Conservation (phyloP, 441 rosid species). For the Biscutella laevigata region DNA sequence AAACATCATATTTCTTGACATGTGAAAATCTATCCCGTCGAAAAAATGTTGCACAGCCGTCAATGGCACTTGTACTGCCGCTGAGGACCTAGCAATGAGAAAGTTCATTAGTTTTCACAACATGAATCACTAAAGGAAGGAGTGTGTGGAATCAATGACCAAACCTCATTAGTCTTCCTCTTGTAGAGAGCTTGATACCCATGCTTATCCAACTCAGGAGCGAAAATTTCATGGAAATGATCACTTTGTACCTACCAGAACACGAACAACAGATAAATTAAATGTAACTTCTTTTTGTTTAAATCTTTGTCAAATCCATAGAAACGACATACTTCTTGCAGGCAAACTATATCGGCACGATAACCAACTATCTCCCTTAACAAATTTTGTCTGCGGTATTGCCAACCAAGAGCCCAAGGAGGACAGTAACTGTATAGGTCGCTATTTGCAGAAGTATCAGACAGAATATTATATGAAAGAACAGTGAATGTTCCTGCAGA, state of each 20-base stretch:
- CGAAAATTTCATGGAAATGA: slow-evolving; percentile 82
- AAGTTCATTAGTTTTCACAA: not conserved
- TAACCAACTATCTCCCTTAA: slow-evolving; percentile 93
- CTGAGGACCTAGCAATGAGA: slow-evolving; percentile 53
- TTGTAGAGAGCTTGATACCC: slow-evolving; percentile 93
- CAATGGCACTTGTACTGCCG: slow-evolving; percentile 60
- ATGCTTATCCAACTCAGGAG: slow-evolving; percentile 94
- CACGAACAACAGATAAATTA: not conserved
- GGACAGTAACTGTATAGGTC: slow-evolving; percentile 89
- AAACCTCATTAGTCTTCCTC: slow-evolving; percentile 91
- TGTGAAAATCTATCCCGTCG: slow-evolving; percentile 96
- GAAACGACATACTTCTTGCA: slow-evolving; percentile 70
- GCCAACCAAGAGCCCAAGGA: slow-evolving; percentile 99
- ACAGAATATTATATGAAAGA: slow-evolving; percentile 87
- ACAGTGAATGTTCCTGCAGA: slow-evolving; percentile 82
- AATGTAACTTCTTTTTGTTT: not conserved
- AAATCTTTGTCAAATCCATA: not conserved
- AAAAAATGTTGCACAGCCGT: slow-evolving; percentile 97
- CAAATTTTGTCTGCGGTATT: slow-evolving; percentile 89
- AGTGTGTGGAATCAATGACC: slow-evolving; percentile 14
- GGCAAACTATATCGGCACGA: slow-evolving; percentile 92
- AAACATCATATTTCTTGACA: slow-evolving; percentile 99
- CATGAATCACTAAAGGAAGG: not conserved
- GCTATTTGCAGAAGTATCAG: slow-evolving; percentile 77
- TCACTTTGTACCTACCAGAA: slow-evolving; percentile 86